Evolutionary conservation across 2,329 filamentous ascomycete genomes (phyloP).

Genomic region (Aspergillus sojae): DNA sequence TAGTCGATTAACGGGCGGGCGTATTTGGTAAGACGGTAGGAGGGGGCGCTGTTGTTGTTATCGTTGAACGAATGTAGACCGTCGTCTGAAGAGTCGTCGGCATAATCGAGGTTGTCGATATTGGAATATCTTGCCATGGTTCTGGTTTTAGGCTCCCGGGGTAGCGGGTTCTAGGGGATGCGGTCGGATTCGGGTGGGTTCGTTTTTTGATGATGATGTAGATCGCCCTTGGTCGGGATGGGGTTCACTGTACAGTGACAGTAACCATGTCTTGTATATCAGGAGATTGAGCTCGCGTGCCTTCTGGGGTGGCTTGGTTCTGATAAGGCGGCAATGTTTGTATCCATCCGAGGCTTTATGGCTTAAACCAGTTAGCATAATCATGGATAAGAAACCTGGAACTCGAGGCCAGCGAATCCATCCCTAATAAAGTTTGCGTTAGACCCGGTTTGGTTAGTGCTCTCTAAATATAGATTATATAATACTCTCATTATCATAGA

Average conservation of each 20-base stretch:
- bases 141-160: not conserved
- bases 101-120: conserved; percentile 25
- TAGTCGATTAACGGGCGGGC: conserved; percentile 41
- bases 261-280: not conserved
- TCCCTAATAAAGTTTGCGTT: not conserved
- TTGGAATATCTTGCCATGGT: not conserved
- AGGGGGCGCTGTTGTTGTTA: conserved; percentile 11
- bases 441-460: not conserved
- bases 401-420: not conserved
- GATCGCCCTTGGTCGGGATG: not conserved
- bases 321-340: not conserved
- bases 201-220: not conserved
- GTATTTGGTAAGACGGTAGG: conserved; percentile 18
- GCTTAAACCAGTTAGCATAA: too few species aligned
- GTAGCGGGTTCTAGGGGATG: not conserved
- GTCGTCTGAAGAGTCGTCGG: conserved; percentile 35
- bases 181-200: not conserved
- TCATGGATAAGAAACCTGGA: not conserved
- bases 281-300: not conserved
- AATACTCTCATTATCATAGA: not conserved
- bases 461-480: not conserved
- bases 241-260: not conserved
- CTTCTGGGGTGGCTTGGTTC: not conserved
- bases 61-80: conserved; percentile 15
- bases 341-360: not conserved